Percentiles rank a stretch among this genome's conserved stretches.
These are phyloP conservation scores for Pueraria montana DNA, from an alignment of 306 rosid genomes.

Conservation along the genomic window DNA sequence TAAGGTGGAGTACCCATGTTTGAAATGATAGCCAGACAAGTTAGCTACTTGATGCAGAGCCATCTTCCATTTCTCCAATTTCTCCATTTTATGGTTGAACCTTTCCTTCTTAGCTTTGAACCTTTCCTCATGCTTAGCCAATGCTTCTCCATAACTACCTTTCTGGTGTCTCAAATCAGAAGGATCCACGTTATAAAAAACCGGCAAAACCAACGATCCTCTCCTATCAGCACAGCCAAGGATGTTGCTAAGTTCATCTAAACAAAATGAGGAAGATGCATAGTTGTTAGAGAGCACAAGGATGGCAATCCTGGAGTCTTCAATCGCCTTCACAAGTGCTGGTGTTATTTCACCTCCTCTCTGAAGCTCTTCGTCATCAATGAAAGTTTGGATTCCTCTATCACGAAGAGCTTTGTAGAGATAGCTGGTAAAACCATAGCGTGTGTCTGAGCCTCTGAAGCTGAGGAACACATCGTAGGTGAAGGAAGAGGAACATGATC, in stretches of 20 bases:
- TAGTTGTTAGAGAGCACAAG: neutral
- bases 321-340: neutral
- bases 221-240: neutral
- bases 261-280: neutral
- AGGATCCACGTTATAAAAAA: too few relatives aligned
- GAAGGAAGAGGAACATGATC: neutral
- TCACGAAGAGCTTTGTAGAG: neutral
- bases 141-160: neutral
- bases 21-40: neutral
- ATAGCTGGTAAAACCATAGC: neutral
- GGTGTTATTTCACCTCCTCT: neutral
- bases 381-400: neutral
- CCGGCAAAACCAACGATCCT: too few relatives aligned
- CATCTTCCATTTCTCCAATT: neutral
- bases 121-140: neutral
- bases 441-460: neutral
- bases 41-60: neutral
- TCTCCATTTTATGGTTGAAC: neutral
- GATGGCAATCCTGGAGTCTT: neutral
- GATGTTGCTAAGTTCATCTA: neutral
- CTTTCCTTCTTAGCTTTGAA: neutral
- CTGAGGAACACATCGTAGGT: neutral
- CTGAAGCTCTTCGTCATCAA: neutral
- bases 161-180: too few relatives aligned
- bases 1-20: neutral